These are phyloP conservation scores for Xylaria flabelliformis DNA, from an alignment of 495 filamentous ascomycete genomes.

Conservation along the genomic window DNA sequence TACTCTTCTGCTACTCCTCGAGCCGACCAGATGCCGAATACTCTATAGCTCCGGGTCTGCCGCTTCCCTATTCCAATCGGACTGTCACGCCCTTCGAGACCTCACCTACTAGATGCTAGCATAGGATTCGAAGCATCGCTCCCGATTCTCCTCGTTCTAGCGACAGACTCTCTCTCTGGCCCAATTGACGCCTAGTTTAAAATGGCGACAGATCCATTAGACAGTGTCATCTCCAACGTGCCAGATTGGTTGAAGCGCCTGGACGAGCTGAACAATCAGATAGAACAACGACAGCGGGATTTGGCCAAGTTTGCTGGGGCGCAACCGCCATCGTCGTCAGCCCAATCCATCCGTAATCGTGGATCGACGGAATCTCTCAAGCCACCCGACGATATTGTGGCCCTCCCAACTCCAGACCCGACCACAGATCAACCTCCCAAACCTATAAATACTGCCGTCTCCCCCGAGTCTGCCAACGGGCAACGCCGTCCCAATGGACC, in stretches of 20 bases:
- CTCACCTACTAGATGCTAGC: constrained; percentile 3
- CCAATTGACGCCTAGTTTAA: constrained; percentile 13
- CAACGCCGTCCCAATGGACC: constrained; percentile 35
- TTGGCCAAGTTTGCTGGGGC: constrained; percentile 58
- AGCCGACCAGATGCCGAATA: constrained; percentile 13
- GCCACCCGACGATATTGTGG: constrained; percentile 55
- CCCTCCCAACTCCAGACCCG: constrained; percentile 34
- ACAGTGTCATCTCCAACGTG: constrained; percentile 65
- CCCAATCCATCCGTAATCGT: constrained; percentile 59
- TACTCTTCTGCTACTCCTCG: constrained; percentile 1
- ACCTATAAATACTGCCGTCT: constrained; percentile 29
- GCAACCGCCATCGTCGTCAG: constrained; percentile 35
- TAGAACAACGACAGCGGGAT: constrained; percentile 72
- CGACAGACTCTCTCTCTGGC: not conserved
- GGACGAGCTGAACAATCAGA: constrained; percentile 71
- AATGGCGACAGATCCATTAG: constrained; percentile 67
- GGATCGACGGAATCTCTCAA: constrained; percentile 69
- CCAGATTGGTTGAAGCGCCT: constrained; percentile 72
- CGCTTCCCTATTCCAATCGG: not conserved
- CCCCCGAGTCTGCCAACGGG: constrained; percentile 27
- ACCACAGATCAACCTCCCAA: constrained; percentile 18
- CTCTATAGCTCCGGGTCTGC: not conserved
- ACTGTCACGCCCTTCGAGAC: not conserved
- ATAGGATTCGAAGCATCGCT: constrained; percentile 3
- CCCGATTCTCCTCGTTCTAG: not conserved